Evolutionary conservation across 83 land plant species (phyloP).

Genomic region (Thuja plicata): DNA sequence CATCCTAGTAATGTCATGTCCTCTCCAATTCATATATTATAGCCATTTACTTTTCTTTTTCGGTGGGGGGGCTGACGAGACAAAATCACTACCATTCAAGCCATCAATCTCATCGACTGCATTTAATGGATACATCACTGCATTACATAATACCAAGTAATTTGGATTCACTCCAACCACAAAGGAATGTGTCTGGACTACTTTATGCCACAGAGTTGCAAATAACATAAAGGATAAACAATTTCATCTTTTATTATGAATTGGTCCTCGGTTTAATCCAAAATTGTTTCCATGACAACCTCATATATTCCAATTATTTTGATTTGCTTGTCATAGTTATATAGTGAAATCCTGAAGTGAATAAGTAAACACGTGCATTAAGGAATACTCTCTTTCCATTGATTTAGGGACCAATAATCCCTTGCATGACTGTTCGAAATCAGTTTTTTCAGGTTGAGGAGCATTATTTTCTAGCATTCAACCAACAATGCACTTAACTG

Average conservation of each 20-base stretch:
- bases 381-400: not conserved
- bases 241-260: not conserved
- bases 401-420: not conserved
- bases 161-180: not conserved
- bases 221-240: not conserved
- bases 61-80: no score
- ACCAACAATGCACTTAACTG: not conserved
- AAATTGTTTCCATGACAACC: not conserved
- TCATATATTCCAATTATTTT: not conserved
- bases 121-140: not conserved
- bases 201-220: not conserved
- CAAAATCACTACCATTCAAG: not conserved
- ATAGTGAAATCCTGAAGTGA: not conserved
- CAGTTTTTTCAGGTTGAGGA: not conserved
- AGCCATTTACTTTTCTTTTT: no score
- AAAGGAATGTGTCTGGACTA: not conserved
- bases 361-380: not conserved
- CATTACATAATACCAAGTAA: not conserved
- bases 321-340: not conserved
- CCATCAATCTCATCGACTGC: not conserved
- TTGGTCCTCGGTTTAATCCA: not conserved
- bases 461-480: not conserved
- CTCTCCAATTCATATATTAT: not conserved
- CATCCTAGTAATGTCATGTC: not conserved
- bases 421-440: not conserved